phyloP scores from a whole-genome alignment of 345 rosid species.

The Orychophragmus violaceus region DNA sequence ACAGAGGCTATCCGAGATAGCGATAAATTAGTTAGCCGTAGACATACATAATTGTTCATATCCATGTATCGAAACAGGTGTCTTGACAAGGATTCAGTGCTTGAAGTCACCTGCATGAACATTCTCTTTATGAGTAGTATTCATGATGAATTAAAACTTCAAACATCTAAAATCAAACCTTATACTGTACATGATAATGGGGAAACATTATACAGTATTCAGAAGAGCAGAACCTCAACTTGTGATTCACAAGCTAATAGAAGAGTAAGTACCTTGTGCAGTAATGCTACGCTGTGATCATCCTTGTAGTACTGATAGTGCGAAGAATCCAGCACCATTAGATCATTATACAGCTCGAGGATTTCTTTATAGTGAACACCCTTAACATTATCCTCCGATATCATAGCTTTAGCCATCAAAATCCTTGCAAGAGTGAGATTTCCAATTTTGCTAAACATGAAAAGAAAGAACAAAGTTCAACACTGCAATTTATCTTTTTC shows the following conservation, averaged over 20 bases:
- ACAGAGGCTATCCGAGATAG: constrained; percentile 60
- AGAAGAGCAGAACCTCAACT: neutral
- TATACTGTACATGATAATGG: neutral
- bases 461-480: neutral
- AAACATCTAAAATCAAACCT: neutral
- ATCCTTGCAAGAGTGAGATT: constrained; percentile 86
- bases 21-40: constrained; percentile 65
- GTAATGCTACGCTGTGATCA: constrained; percentile 52
- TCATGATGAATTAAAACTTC: neutral
- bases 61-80: constrained; percentile 40
- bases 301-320: constrained; percentile 76
- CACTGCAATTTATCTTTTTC: neutral
- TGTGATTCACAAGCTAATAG: neutral
- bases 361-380: constrained; percentile 50
- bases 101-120: constrained; percentile 59
- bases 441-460: constrained; percentile 73
- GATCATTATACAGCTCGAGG: constrained; percentile 52
- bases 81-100: constrained; percentile 41
- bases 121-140: constrained; percentile 15
- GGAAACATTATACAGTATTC: neutral
- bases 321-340: constrained; percentile 60
- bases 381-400: constrained; percentile 21
- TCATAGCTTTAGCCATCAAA: constrained; percentile 60
- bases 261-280: constrained; percentile 45
- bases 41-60: constrained; percentile 36